Conservation (phyloP, 306 rosid species). For the Castanea mollissima region DNA sequence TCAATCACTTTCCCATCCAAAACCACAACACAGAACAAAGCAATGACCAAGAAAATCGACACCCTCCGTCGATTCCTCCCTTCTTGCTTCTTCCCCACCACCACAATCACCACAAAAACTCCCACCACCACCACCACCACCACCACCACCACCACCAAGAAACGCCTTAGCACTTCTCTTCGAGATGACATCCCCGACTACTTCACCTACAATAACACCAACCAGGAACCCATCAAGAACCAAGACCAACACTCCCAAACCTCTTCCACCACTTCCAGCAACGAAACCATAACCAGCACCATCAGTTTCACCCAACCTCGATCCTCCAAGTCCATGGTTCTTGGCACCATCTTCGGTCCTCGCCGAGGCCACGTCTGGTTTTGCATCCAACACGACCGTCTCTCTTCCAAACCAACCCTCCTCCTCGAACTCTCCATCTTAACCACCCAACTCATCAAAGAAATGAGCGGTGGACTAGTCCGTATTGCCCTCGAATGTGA, state of each 20-base stretch:
- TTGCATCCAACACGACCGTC: constrained; percentile 74
- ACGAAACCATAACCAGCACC: neutral
- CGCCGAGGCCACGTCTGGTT: constrained; percentile 87
- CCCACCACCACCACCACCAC: constrained; percentile 7
- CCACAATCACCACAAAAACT: constrained; percentile 3
- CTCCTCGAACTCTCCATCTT: constrained; percentile 75
- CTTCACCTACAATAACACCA: neutral
- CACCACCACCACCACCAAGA: constrained; percentile 52
- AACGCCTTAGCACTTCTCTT: constrained; percentile 65
- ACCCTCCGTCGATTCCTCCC: constrained; percentile 80
- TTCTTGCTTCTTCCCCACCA: constrained; percentile 65
- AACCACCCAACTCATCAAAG: constrained; percentile 72
- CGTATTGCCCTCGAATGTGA: constrained; percentile 74
- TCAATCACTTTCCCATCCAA: neutral
- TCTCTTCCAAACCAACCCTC: constrained; percentile 53
- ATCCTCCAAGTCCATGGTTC: constrained; percentile 69
- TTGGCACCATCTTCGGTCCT: constrained; percentile 86
- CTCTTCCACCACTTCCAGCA: constrained; percentile 35
- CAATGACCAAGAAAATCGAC: constrained; percentile 62
- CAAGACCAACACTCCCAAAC: constrained; percentile 42
- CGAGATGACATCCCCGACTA: constrained; percentile 31
- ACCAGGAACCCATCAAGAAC: constrained; percentile 22
- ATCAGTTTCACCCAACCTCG: constrained; percentile 33
- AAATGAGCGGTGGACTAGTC: constrained; percentile 79
- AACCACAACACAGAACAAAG: neutral